phyloP scores from a whole-genome alignment of 2,329 filamentous ascomycete species.

The Aureobasidium sp. region DNA sequence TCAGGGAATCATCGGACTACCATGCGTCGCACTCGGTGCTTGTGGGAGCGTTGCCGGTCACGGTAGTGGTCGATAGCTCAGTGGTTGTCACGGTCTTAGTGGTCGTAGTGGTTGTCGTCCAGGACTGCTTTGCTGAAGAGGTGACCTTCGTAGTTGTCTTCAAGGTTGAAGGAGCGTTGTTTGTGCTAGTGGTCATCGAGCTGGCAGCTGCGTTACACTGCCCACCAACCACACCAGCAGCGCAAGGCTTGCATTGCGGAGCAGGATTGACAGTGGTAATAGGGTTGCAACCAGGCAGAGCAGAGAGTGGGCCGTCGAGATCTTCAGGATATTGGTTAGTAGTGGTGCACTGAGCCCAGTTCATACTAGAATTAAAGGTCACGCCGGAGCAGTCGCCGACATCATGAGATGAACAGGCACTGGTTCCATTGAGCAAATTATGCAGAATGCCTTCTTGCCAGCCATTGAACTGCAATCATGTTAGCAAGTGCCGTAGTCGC shows the following conservation, averaged over 20 bases:
- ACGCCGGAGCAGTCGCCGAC: constrained; percentile 58
- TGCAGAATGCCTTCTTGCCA: constrained; percentile 38
- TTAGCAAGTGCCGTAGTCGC: background rate
- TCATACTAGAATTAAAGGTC: constrained; percentile 30
- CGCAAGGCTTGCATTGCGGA: constrained; percentile 16
- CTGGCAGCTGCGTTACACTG: background rate
- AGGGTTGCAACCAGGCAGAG: constrained; percentile 51
- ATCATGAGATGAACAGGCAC: constrained; percentile 54
- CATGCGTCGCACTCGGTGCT: constrained; percentile 3
- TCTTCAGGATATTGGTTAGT: constrained; percentile 28
- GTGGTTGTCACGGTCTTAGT: background rate
- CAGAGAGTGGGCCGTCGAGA: constrained; percentile 37
- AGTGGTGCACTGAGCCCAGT: constrained; percentile 13
- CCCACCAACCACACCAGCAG: constrained; percentile 7
- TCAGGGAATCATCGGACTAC: background rate
- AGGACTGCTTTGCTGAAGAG: background rate
- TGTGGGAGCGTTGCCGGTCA: background rate
- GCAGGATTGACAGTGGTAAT: constrained; percentile 39
- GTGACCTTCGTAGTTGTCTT: background rate
- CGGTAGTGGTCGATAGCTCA: background rate
- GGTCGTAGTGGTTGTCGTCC: background rate
- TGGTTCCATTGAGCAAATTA: constrained; percentile 42
- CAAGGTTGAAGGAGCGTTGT: background rate
- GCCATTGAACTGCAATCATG: constrained; percentile 31
- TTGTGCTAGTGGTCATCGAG: background rate